Evolutionary conservation across 176 grass and related monocot species (phyloP).

Genomic region (Cymbopogon citratus): DNA sequence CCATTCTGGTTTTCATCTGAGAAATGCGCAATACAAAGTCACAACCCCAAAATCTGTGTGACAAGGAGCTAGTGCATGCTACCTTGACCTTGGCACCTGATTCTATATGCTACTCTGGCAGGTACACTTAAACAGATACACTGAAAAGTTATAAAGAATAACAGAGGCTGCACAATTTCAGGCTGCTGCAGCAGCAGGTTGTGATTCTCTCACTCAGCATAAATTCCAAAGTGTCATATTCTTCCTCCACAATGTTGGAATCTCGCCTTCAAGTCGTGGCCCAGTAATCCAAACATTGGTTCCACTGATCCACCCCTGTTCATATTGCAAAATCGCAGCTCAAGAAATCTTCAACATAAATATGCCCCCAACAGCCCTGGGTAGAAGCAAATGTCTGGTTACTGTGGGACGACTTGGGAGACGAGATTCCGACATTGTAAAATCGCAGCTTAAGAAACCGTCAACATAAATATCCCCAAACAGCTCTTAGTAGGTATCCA

Average conservation of each 20-base stretch:
- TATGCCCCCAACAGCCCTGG: neutral
- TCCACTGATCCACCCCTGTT: conserved; percentile 2
- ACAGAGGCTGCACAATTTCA: neutral
- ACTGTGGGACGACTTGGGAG: no score
- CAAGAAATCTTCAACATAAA: conserved; percentile 63
- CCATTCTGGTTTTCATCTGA: neutral
- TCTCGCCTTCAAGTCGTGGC: conserved; percentile 63
- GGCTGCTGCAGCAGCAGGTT: neutral
- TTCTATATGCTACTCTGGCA: neutral
- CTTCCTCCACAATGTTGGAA: conserved; percentile 26
- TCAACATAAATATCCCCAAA: conserved; percentile 66
- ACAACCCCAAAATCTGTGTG: conserved; percentile 21
- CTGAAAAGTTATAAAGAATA: neutral
- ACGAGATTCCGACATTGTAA: neutral
- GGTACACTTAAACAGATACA: neutral
- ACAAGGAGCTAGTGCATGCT: neutral
- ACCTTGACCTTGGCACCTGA: neutral
- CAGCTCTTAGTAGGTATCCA: conserved; percentile 50
- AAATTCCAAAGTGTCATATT: neutral
- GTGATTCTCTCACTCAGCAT: neutral
- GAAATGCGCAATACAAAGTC: neutral
- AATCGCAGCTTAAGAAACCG: conserved; percentile 60
- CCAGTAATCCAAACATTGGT: neutral
- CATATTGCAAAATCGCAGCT: conserved; percentile 37
- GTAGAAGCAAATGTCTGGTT: no score